phyloP scores from a whole-genome alignment of 139 green algal species.

The Coelastrella sp. region DNA sequence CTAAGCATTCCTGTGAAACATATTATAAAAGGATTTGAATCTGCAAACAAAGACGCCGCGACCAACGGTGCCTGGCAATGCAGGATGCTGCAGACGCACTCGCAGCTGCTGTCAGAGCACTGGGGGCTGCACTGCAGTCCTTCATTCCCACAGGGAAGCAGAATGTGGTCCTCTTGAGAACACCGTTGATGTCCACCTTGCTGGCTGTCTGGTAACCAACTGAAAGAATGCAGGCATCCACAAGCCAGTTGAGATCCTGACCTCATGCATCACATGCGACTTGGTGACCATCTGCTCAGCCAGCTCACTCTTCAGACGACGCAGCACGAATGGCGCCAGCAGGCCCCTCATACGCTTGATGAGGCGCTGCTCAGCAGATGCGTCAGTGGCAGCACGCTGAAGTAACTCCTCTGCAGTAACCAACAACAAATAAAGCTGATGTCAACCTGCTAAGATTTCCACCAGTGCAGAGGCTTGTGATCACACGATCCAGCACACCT shows the following conservation, averaged over 20 bases:
- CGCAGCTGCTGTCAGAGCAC: too few species aligned
- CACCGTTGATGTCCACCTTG: neutral
- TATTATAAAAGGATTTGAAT: too few species aligned
- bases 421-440: neutral
- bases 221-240: constrained; percentile 8
- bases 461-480: neutral
- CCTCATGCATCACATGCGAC: constrained; percentile 61
- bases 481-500: neutral
- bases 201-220: neutral
- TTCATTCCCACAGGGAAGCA: too few species aligned
- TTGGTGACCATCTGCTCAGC: constrained; percentile 87
- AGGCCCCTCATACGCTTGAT: constrained; percentile 86
- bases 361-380: constrained; percentile 70
- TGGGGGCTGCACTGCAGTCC: too few species aligned
- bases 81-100: too few species aligned
- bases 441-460: neutral
- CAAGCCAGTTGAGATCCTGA: neutral
- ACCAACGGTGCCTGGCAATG: too few species aligned
- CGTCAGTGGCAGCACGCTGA: constrained; percentile 42
- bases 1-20: too few species aligned
- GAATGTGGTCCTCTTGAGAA: neutral
- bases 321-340: constrained; percentile 92
- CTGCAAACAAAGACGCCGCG: too few species aligned
- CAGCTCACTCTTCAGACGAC: constrained; percentile 91
- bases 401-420: neutral